Base-by-base conservation (phyloP, 2,329 filamentous ascomycete genomes). In the Diaporthe sp. region DNA sequence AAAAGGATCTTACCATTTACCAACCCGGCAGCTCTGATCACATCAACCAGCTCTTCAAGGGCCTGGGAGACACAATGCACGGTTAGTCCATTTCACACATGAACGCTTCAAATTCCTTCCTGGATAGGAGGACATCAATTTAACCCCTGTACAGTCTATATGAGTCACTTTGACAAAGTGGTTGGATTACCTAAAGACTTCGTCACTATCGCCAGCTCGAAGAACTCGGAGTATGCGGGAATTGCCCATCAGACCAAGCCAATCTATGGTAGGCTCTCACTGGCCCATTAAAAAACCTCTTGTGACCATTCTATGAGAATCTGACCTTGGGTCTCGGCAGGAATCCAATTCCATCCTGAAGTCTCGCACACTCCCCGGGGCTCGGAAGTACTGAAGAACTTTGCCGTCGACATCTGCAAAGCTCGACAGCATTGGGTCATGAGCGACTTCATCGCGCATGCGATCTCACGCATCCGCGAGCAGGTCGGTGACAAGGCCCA, bases 91-190 rank as follows among this genome's bases (percentile, higher is more conserved):
- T 37, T 37, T 22, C 31, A 28, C 15, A 2, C 6, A 20, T 4
- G 17, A 8, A 39, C 3, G 25, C 20, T 47, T 25, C 47, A 53
- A 47, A 25, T 20, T 68, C 13, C 13, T 20, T 13, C 20, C 2
- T n/a, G 28, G 10, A 51, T 12, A 65, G 1, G 5, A n/a, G 20
- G 13, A n/a, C 61, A 37, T 67, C 12, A 13, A 4, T n/a, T 28
- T 67, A n/a, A 67, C 44, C 5, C 1, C 4, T 20, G 4, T 7
- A 37, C 5, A 68, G 65, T 68, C 47, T 53, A 53, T 47, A 98
- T 98, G 96, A 94, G 91, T 79, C 96, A 98, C 83, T 93, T 92
- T 75, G 95, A 98, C 85, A 98, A 98, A 88, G 90, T 98, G 12
- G 89, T 89, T 49, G 86, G 89, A 71, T 87, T 98, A 49, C 96